A percentile compares a stretch with the other conserved stretches of the same genome.
phyloP scores from a whole-genome alignment of 106 monocot genomes.

The Dendrobium catenatum region DNA sequence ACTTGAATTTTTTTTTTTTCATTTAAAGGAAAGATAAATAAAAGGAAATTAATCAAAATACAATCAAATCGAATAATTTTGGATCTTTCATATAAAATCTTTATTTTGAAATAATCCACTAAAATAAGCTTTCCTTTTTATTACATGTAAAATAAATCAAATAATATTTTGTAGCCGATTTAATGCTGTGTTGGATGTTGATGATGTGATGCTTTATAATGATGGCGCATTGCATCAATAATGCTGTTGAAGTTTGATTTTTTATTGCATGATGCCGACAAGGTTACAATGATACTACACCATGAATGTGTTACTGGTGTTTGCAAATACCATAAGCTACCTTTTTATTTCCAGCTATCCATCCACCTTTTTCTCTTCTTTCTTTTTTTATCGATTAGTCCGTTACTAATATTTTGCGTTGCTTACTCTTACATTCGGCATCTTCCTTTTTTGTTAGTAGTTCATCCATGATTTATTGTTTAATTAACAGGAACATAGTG shows the following conservation, averaged over 20 bases:
- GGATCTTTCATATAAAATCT: no score
- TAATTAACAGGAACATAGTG: not conserved
- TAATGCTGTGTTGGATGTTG: not conserved
- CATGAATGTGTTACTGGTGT: not conserved
- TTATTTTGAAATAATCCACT: no score
- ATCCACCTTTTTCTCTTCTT: not conserved
- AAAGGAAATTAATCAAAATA: no score
- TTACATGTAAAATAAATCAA: not conserved
- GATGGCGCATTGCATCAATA: not conserved
- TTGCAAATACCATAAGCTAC: not conserved
- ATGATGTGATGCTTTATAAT: no score
- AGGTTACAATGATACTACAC: not conserved
- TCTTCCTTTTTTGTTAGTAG: not conserved
- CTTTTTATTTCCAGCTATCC: not conserved
- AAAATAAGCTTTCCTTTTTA: not conserved
- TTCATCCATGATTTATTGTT: constrained; percentile 1
- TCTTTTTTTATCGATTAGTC: not conserved
- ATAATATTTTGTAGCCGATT: not conserved
- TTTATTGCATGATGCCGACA: not conserved
- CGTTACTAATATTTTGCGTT: not conserved
- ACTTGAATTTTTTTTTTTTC: not conserved
- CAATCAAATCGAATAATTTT: no score
- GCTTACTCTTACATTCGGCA: not conserved
- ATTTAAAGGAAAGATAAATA: not conserved
- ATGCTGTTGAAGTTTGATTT: not conserved